Evolutionary conservation across 1,139 yeast genomes (phyloP).

Genomic region (Hansenula sp.): DNA sequence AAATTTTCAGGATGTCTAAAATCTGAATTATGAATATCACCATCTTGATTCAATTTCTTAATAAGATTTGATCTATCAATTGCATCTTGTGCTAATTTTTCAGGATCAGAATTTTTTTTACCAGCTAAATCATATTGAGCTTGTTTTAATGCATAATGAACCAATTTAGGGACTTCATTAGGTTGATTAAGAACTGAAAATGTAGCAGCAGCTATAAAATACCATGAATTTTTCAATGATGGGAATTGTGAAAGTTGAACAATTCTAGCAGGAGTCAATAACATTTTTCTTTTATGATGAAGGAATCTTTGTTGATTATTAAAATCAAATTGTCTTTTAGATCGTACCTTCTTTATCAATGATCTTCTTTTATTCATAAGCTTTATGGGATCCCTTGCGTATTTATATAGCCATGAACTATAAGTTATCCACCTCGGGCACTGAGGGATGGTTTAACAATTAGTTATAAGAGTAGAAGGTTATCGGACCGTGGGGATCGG

Average conservation of each 20-base stretch:
- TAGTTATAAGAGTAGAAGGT: too few relatives aligned
- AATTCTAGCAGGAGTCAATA: slow-evolving; percentile 60
- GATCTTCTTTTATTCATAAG: background rate
- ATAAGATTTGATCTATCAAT: slow-evolving; percentile 3
- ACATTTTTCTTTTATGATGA: slow-evolving; percentile 4
- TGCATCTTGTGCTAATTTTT: slow-evolving; percentile 28
- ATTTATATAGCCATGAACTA: background rate
- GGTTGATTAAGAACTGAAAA: slow-evolving; percentile 80
- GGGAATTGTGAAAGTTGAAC: slow-evolving; percentile 50
- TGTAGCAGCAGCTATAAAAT: slow-evolving; percentile 73
- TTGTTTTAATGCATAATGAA: slow-evolving; percentile 66
- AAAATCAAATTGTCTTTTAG: background rate
- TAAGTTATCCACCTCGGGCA: background rate
- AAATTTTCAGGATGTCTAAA: slow-evolving; percentile 11
- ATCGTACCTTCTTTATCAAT: background rate
- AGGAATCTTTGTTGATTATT: background rate
- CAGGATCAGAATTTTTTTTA: slow-evolving; percentile 22
- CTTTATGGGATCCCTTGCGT: background rate
- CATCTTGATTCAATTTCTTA: slow-evolving; percentile 4
- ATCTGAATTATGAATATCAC: slow-evolving; percentile 12
- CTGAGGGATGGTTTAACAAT: too few relatives aligned
- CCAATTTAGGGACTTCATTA: slow-evolving; percentile 69
- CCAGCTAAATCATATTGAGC: slow-evolving; percentile 30
- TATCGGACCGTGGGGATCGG: too few relatives aligned
- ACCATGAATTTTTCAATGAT: slow-evolving; percentile 60